Conservation (phyloP, 2,329 filamentous ascomycete species). For the Penicillium sp. region DNA sequence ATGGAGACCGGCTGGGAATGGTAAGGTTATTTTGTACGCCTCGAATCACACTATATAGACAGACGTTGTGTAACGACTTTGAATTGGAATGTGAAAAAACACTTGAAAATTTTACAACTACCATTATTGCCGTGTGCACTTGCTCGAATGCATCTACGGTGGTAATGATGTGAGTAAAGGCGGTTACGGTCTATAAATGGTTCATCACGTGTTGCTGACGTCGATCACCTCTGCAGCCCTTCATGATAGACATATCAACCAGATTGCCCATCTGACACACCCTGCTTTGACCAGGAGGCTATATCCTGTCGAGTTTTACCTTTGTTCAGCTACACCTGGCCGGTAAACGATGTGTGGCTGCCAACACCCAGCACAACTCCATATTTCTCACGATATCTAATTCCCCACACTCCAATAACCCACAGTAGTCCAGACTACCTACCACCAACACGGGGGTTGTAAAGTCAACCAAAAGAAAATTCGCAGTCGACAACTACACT, state of each 20-base stretch:
- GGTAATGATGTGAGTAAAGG: neutral
- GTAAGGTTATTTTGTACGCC: slow-evolving; percentile 1
- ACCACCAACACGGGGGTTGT: neutral
- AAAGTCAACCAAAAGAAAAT: neutral
- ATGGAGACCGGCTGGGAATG: slow-evolving; percentile 11
- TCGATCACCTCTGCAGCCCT: neutral
- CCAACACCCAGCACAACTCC: neutral
- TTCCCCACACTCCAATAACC: neutral
- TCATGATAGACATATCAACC: neutral
- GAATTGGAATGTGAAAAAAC: neutral
- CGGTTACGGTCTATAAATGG: neutral
- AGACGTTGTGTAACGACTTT: slow-evolving; percentile 5
- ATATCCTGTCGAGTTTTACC: neutral
- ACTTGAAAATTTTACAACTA: neutral
- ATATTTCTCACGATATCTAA: neutral
- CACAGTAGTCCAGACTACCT: neutral
- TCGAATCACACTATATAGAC: slow-evolving; percentile 6
- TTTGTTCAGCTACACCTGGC: neutral
- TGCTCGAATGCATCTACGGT: neutral
- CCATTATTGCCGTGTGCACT: neutral
- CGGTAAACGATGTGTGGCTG: neutral
- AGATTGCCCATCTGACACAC: neutral
- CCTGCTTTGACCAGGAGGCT: neutral
- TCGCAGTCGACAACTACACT: neutral
- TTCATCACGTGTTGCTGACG: slow-evolving; percentile 7